Evolutionary conservation across 768 basidiomycete species (phyloP).

Genomic region (Clathrus columnatus): DNA sequence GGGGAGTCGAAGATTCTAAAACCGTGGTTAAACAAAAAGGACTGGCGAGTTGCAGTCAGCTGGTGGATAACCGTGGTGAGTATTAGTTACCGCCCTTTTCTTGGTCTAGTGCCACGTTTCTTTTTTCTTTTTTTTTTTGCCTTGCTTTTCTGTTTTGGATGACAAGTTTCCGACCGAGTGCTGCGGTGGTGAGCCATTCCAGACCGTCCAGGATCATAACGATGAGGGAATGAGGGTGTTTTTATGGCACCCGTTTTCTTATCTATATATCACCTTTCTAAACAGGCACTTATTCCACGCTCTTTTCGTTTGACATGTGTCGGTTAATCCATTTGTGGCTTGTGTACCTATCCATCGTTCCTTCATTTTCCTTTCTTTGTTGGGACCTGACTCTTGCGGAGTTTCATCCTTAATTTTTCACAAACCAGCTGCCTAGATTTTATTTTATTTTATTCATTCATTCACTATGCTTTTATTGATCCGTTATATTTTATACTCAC

Average conservation of each 20-base stretch:
- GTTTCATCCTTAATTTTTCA: neutral
- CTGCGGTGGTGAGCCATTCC: neutral
- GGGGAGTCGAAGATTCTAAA: neutral
- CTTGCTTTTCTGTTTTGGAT: neutral
- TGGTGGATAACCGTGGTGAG: constrained; percentile 6
- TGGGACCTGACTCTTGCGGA: neutral
- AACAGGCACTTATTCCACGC: neutral
- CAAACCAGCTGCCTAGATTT: neutral
- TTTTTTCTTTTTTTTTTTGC: neutral
- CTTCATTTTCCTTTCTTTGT: no score
- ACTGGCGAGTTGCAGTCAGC: neutral
- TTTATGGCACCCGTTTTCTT: neutral
- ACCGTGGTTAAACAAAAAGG: neutral
- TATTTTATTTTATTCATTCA: neutral
- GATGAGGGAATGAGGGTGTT: no score
- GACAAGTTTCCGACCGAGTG: neutral
- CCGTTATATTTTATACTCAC: neutral
- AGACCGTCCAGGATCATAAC: no score
- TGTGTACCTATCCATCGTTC: no score
- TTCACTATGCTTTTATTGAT: neutral
- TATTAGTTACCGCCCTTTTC: neutral
- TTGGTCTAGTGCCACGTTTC: neutral
- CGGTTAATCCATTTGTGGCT: no score
- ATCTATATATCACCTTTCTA: neutral
- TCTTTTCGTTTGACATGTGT: no score